Conservation (phyloP, 2,329 filamentous ascomycete species). For the Cladophialophora exuberans region DNA sequence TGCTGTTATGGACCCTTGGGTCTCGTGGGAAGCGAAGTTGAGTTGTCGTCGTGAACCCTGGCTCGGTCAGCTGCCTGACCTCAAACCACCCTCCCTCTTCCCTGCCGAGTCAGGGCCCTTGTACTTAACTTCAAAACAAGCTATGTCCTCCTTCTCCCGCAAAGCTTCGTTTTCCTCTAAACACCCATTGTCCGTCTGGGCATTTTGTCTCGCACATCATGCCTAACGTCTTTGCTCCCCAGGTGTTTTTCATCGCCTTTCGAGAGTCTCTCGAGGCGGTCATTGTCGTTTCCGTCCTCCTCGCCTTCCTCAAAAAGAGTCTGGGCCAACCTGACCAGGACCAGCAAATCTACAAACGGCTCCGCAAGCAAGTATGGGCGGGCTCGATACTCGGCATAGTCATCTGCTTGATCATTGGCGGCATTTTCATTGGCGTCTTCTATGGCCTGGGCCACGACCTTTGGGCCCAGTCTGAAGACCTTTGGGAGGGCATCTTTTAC, state of each 20-base stretch:
- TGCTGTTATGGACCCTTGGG: too few relatives aligned
- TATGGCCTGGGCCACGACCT: constrained; percentile 69
- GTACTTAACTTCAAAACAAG: too few relatives aligned
- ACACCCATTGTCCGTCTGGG: neutral
- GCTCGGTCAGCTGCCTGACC: too few relatives aligned
- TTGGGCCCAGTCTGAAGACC: constrained; percentile 70
- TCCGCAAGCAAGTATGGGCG: constrained; percentile 73
- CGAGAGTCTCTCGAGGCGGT: constrained; percentile 80
- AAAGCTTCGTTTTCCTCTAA: neutral
- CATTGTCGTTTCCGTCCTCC: constrained; percentile 83
- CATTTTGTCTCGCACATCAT: constrained; percentile 50
- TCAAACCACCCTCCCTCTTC: too few relatives aligned
- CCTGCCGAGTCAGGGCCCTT: too few relatives aligned
- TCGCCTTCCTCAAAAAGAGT: constrained; percentile 82
- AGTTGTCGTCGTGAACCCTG: too few relatives aligned
- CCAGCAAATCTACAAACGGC: constrained; percentile 64
- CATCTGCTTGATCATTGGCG: constrained; percentile 68
- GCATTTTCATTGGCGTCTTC: constrained; percentile 71
- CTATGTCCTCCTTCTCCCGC: neutral
- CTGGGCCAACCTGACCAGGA: constrained; percentile 66
- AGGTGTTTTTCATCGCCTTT: constrained; percentile 89
- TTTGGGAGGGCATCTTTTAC: constrained; percentile 80
- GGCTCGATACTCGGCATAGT: constrained; percentile 65
- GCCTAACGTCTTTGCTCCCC: constrained; percentile 73
- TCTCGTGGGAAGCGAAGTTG: too few relatives aligned